Evolutionary conservation across 306 rosid species (phyloP).

Genomic region (Glycine tomentella): DNA sequence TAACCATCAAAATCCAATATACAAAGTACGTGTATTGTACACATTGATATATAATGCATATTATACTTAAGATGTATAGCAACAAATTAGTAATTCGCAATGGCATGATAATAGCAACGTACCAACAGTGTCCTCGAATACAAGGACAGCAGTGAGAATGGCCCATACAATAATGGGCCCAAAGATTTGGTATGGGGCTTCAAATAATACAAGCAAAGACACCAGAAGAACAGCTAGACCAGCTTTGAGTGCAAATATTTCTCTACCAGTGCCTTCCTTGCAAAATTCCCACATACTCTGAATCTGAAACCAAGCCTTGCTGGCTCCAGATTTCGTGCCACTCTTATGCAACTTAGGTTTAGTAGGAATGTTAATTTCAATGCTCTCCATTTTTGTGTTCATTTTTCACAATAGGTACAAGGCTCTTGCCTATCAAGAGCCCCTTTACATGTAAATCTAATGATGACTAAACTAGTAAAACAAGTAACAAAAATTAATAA

Average conservation of each 20-base stretch:
- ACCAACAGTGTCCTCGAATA: constrained; percentile 90
- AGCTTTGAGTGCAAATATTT: constrained; percentile 70
- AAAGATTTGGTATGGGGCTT: constrained; percentile 73
- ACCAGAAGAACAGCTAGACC: constrained; percentile 76
- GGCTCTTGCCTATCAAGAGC: too few species aligned
- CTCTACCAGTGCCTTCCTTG: constrained; percentile 65
- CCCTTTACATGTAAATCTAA: neutral
- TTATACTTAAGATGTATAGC: too few species aligned
- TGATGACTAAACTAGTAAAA: neutral
- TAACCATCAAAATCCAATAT: too few species aligned
- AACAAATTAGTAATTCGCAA: too few species aligned
- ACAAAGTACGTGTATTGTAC: neutral
- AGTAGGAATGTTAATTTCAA: constrained; percentile 53
- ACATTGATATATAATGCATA: neutral
- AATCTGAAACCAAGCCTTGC: constrained; percentile 41
- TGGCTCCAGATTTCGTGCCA: constrained; percentile 35
- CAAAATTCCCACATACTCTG: constrained; percentile 54
- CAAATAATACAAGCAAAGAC: constrained; percentile 64
- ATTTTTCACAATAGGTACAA: neutral
- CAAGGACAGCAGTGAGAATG: constrained; percentile 73
- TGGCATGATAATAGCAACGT: constrained; percentile 16
- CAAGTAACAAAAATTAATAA: constrained; percentile 5
- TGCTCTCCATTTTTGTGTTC: constrained; percentile 61
- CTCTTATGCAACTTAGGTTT: constrained; percentile 9
- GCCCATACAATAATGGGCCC: constrained; percentile 80